Evolutionary conservation across 805 yeast genomes (phyloP), one percentile per base, ranked within the genome.

Genomic region (Ogataea chonburiensis): DNA sequence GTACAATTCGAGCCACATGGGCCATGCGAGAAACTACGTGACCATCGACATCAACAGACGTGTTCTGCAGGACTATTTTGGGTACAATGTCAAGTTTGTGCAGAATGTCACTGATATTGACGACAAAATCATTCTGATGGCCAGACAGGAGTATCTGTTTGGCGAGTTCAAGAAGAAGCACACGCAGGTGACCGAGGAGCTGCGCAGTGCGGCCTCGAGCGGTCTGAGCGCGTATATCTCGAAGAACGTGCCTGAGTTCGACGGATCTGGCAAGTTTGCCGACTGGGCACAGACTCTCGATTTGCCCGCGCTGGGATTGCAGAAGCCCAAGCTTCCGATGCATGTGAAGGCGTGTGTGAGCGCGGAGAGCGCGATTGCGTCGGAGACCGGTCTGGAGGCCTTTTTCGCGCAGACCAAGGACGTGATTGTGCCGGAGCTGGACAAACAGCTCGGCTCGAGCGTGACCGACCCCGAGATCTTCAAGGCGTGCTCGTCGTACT

Each of bases 91-190:
- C 28, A 73, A 71, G 31, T 93, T 89, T 63, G 88, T 93, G 28
- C 98, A 93, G 66, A 93, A 93, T 58, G 97, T 93, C 40, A 93
- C 98, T n/a, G 98, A 93, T 61, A 88, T 93, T 43, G 98, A 93
- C 61, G 98, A 93, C 63, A 93, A 93, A 64, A 93, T 93, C 63
- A 93, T 93, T 52, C 66, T 93, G 27, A 83, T 96, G 42, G 98
- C 96, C 4, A 81, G 98, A 60, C 97, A 93, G 56, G 81, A 77
- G 52, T 80, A 81, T 60, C 66, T 93, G 21, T 89, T 84, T 54
- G 83, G 81, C 24, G 64, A 79, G 47, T 84, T 75, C 50, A 49
- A 29, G 12, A 52, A 46, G 8, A 57, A 40, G 13, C 50, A 71
- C 9, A 47, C 64, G 5, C 45, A 45, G 0, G 68, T 61, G 5